A percentile compares a stretch with the other conserved stretches of the same genome.
These are phyloP conservation scores for Lolium perenne DNA, from an alignment of 176 grass and related monocot genomes.

Conservation along the genomic window DNA sequence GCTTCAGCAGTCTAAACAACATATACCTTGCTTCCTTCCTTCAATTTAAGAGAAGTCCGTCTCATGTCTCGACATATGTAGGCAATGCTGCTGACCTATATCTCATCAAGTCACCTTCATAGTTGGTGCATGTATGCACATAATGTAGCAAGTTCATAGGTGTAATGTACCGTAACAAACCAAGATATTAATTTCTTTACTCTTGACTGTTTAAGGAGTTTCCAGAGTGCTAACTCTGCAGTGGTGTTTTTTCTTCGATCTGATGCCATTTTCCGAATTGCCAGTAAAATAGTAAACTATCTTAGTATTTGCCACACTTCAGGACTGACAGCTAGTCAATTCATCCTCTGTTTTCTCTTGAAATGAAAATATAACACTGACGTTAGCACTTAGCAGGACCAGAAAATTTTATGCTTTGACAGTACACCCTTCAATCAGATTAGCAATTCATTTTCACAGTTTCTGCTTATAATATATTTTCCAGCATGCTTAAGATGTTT, in stretches of 20 bases:
- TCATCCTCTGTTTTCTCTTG: slow-evolving; percentile 7
- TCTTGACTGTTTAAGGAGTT: not conserved
- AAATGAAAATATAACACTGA: not conserved
- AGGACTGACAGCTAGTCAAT: not conserved
- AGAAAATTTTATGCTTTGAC: not conserved
- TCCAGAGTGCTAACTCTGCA: not conserved
- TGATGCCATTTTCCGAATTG: not conserved
- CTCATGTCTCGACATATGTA: not conserved
- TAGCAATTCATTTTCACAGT: not conserved
- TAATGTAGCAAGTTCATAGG: too few relatives aligned
- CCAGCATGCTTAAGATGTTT: not conserved
- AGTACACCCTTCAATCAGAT: not conserved
- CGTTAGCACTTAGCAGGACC: not conserved
- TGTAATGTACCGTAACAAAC: not conserved
- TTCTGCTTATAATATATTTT: not conserved
- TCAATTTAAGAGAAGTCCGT: not conserved
- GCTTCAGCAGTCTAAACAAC: not conserved
- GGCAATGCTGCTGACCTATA: not conserved
- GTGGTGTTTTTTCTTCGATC: slow-evolving; percentile 4
- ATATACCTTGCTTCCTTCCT: not conserved
- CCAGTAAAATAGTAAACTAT: not conserved
- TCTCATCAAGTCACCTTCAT: not conserved
- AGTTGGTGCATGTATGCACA: not conserved
- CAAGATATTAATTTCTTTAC: slow-evolving; percentile 1
- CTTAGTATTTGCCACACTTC: slow-evolving; percentile 12